Base-by-base conservation (phyloP, 202 grass and related monocot genomes). In the Eragrostis tef region DNA sequence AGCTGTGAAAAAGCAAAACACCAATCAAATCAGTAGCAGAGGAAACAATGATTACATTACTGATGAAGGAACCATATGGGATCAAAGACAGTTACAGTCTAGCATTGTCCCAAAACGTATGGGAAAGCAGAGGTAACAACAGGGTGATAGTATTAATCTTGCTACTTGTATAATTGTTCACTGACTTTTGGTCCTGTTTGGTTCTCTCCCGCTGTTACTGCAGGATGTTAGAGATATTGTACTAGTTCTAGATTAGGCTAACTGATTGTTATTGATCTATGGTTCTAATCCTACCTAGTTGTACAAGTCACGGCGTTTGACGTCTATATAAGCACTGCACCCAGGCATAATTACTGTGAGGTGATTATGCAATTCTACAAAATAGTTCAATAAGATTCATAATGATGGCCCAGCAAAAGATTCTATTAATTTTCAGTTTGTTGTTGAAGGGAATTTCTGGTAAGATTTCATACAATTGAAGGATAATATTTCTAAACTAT, bases 1-100 rank as follows among this genome's bases (percentile, higher is more conserved):
- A 93, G 75, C 94, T 98, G 82, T 64, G 42, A 82, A 67, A 89
- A 73, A 44, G 59, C 25, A 88, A 49, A 73, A 27, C 45, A 85
- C 5, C 24, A 5, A 76, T 22, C 25, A 62, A 82, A 74, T 81
- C 71, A 64, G 51, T 68, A 50, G 14, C 20, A n/a, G 66, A 42
- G 2, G 47, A 20, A 80, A 61, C 31, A 48, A 44, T 7, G 59
- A 65, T 80, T 13, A 52, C 79, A 8, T 21, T 71, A 71, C 13
- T 43, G 22, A 70, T 57, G 46, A 50, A 83, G 57, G 11, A 73
- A 67, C 34, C 34, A 58, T 36, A 64, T 50, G 24, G 16, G 34
- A 59, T 64, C 44, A 31, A 10, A 64, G 43, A 12, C 20, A 27
- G 45, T 14, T 29, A 50, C 24, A 50, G 22, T 14, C 6, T 27